phyloP scores from a whole-genome alignment of 345 rosid genomes.

The Salix arbutifolia region DNA sequence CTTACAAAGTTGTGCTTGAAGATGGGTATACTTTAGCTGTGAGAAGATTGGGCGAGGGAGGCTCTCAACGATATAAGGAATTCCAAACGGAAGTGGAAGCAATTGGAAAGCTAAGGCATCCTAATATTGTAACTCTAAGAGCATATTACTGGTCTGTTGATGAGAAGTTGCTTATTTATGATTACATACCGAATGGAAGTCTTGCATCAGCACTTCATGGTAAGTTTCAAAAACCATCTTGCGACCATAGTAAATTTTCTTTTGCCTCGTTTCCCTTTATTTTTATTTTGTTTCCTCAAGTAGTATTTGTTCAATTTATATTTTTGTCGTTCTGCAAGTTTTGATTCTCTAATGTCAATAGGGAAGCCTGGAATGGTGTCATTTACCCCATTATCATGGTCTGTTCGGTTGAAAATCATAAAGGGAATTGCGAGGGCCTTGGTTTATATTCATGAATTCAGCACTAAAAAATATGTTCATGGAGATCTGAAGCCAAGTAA shows the following conservation, averaged over 20 bases:
- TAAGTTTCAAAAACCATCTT: constrained; percentile 25
- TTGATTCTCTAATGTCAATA: constrained; percentile 23
- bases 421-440: constrained; percentile 77
- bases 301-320: background rate
- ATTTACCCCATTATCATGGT: constrained; percentile 64
- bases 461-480: constrained; percentile 88
- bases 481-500: constrained; percentile 89
- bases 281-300: background rate
- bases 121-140: constrained; percentile 71
- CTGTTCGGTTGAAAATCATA: constrained; percentile 60
- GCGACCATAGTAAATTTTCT: background rate
- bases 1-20: constrained; percentile 93
- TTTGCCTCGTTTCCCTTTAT: background rate
- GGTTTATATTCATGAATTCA: constrained; percentile 81
- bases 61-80: constrained; percentile 92
- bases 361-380: constrained; percentile 75
- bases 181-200: constrained; percentile 76
- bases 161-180: constrained; percentile 89
- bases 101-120: constrained; percentile 88
- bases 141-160: constrained; percentile 98
- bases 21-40: constrained; percentile 84
- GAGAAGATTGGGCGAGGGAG: constrained; percentile 93
- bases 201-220: constrained; percentile 84
- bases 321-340: background rate
- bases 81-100: constrained; percentile 97